Conservation (phyloP, 305 asterid genomes). For the Withania somnifera region DNA sequence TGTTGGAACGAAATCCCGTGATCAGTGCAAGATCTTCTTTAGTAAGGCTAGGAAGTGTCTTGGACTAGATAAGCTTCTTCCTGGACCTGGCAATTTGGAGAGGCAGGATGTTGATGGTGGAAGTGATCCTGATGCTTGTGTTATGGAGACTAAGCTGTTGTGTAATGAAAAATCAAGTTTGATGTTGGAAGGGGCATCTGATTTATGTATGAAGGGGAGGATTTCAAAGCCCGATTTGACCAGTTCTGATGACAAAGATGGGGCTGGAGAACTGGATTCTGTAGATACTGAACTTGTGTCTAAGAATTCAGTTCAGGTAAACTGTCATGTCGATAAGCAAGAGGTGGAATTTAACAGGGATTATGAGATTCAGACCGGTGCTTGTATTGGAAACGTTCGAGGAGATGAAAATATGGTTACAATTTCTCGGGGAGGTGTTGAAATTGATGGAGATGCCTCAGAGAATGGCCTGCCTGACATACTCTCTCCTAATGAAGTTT, state of each 20-base stretch:
- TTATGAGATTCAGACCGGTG: constrained; percentile 15
- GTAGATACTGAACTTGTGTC: constrained; percentile 20
- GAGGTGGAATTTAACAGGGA: constrained; percentile 24
- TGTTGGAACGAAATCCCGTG: constrained; percentile 62
- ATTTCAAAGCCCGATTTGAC: constrained; percentile 32
- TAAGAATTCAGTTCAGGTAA: constrained; percentile 19
- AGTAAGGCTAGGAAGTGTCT: constrained; percentile 86
- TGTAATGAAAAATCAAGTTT: constrained; percentile 34
- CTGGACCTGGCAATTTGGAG: constrained; percentile 27
- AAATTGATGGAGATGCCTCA: constrained; percentile 19
- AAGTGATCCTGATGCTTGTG: constrained; percentile 64
- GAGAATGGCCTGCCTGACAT: constrained; percentile 14
- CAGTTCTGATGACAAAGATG: constrained; percentile 20
- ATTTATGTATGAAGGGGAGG: constrained; percentile 18
- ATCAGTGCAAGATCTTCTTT: constrained; percentile 80
- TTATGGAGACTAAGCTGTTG: constrained; percentile 38
- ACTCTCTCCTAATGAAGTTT: constrained; percentile 16
- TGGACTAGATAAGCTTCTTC: constrained; percentile 49
- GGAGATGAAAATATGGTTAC: constrained; percentile 12
- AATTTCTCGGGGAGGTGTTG: constrained; percentile 23
- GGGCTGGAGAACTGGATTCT: constrained; percentile 23
- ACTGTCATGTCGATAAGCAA: constrained; percentile 22
- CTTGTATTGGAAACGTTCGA: constrained; percentile 12
- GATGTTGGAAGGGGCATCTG: constrained; percentile 26
- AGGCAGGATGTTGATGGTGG: constrained; percentile 40